Evolutionary conservation across 2,329 filamentous ascomycete species (phyloP).

Genomic region (Ramichloridium luteum): DNA sequence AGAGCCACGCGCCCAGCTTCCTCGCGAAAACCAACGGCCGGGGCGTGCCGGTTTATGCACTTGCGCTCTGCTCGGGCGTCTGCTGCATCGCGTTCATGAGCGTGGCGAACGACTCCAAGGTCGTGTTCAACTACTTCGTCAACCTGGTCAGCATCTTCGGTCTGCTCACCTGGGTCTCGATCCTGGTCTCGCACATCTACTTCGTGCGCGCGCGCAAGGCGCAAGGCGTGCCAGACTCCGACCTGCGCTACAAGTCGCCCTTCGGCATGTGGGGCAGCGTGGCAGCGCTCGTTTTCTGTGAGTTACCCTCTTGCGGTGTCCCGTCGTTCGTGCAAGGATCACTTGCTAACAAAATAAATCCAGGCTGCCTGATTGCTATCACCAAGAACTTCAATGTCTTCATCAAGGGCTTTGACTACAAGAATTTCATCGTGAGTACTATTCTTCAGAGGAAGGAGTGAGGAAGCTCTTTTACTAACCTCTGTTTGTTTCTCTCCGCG

Average conservation of each 20-base stretch:
- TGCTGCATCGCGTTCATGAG: constrained; percentile 45
- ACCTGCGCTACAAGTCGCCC: constrained; percentile 49
- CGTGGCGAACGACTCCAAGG: constrained; percentile 28
- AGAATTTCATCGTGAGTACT: constrained; percentile 55
- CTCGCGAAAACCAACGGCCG: constrained; percentile 58
- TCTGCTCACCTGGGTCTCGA: constrained; percentile 37
- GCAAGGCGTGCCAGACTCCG: constrained; percentile 32
- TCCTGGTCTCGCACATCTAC: constrained; percentile 37
- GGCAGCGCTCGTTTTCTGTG: constrained; percentile 56
- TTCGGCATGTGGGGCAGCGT: constrained; percentile 60
- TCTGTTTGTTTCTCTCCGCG: constrained; percentile 1
- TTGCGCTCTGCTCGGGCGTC: constrained; percentile 49
- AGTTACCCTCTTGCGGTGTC: no score
- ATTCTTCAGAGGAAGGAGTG: no score
- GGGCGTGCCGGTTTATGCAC: constrained; percentile 57
- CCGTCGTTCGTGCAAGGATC: no score
- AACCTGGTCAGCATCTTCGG: constrained; percentile 31
- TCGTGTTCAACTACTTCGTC: constrained; percentile 38
- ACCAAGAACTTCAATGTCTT: constrained; percentile 79
- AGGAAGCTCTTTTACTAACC: no score
- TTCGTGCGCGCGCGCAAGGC: constrained; percentile 35
- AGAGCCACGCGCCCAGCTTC: constrained; percentile 59
- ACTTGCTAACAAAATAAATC: no score
- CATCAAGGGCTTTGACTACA: constrained; percentile 54
- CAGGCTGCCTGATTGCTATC: constrained; percentile 56